phyloP scores from a whole-genome alignment of 345 rosid genomes.

The Gossypium bickii region DNA sequence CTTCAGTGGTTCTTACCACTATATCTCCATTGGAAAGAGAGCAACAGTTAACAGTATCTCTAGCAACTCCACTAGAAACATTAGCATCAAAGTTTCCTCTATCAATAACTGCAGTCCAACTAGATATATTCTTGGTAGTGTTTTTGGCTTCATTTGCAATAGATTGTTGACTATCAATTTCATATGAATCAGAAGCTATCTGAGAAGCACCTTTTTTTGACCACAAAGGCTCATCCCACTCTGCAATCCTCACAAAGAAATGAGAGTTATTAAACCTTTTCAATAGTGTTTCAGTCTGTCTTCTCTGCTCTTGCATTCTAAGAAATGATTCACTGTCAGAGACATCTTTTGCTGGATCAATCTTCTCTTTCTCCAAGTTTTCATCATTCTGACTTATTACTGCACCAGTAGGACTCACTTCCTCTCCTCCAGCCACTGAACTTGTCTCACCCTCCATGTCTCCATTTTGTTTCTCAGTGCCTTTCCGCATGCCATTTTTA shows the following conservation, averaged over 20 bases:
- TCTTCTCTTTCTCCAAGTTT: conserved; percentile 41
- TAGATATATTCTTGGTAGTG: conserved; percentile 28
- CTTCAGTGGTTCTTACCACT: conserved; percentile 66
- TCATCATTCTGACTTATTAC: conserved; percentile 45
- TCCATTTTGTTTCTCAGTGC: conserved; percentile 47
- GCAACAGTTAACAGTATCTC: conserved; percentile 62
- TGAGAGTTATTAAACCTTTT: conserved; percentile 82
- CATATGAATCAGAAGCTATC: conserved; percentile 24
- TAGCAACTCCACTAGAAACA: conserved; percentile 77
- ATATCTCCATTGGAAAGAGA: conserved; percentile 90
- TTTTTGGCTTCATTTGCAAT: conserved; percentile 20
- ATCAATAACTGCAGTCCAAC: conserved; percentile 61
- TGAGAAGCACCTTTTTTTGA: conserved; percentile 49
- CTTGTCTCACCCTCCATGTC: conserved; percentile 28
- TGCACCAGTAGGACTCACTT: conserved; percentile 34
- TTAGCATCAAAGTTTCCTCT: conserved; percentile 75
- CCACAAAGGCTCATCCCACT: conserved; percentile 80
- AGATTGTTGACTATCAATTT: conserved; percentile 29
- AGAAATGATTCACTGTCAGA: conserved; percentile 80
- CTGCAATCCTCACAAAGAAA: conserved; percentile 90
- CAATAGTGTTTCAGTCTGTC: conserved; percentile 61
- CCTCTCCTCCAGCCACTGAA: conserved; percentile 40
- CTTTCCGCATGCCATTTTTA: conserved; percentile 57
- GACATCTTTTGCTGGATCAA: conserved; percentile 43
- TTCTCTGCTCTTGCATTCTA: conserved; percentile 77